These are phyloP conservation scores for Globisporangium yorkense DNA, from an alignment of 352 stramenopile species.

Conservation along the genomic window DNA sequence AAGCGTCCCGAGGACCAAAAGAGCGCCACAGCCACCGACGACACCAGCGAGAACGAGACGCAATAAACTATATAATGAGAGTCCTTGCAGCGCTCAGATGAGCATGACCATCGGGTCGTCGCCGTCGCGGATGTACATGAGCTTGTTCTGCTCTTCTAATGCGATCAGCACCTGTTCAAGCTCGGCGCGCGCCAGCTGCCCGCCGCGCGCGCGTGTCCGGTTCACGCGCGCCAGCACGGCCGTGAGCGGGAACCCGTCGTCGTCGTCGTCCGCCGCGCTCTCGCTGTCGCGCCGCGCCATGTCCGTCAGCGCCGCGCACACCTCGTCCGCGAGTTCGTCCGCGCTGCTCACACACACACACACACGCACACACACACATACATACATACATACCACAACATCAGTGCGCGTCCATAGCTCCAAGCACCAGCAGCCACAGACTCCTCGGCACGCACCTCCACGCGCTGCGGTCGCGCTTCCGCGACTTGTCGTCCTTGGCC, in stretches of 20 bases:
- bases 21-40: background rate
- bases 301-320: conserved; percentile 51
- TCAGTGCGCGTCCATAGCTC: background rate
- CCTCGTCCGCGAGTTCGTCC: conserved; percentile 55
- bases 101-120: conserved; percentile 82
- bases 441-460: conserved; percentile 47
- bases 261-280: conserved; percentile 36
- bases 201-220: conserved; percentile 19
- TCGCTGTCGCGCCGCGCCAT: conserved; percentile 31
- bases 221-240: conserved; percentile 59
- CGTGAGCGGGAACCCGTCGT: conserved; percentile 57
- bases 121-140: conserved; percentile 86
- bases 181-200: conserved; percentile 36
- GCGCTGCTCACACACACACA: conserved; percentile 17
- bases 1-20: background rate
- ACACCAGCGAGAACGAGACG: background rate
- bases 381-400: too few relatives aligned
- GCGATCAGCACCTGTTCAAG: conserved; percentile 66
- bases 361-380: too few relatives aligned
- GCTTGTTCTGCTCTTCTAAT: conserved; percentile 85
- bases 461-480: conserved; percentile 58
- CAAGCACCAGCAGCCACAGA: background rate
- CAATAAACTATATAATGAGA: conserved; percentile 16
- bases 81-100: conserved; percentile 41
- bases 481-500: conserved; percentile 25